Percentiles rank a stretch among this genome's conserved stretches.
Conservation (phyloP, 768 basidiomycete species). For the Termitomyces sp. region DNA sequence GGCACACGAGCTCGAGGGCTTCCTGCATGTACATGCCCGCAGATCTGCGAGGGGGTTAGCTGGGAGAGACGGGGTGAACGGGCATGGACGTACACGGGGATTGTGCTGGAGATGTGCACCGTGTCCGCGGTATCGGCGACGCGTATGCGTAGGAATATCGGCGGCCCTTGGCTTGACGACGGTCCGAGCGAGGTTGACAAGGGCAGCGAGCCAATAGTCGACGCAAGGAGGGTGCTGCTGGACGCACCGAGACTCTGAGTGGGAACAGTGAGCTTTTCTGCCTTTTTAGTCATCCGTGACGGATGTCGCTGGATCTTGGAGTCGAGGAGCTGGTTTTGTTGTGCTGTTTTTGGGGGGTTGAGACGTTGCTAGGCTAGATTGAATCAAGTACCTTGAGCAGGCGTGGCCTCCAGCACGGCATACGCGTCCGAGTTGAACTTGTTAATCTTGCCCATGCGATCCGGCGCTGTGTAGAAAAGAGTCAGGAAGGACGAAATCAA, state of each 20-base stretch:
- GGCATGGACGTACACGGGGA: slow-evolving; percentile 67
- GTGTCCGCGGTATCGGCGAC: slow-evolving; percentile 79
- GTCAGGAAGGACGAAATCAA: slow-evolving; percentile 4
- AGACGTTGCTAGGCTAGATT: slow-evolving; percentile 12
- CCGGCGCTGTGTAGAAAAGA: slow-evolving; percentile 67
- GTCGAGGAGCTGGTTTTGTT: slow-evolving; percentile 79
- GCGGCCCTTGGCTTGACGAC: slow-evolving; percentile 68
- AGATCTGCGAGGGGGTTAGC: slow-evolving; percentile 38
- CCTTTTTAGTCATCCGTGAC: slow-evolving; percentile 63
- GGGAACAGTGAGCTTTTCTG: slow-evolving; percentile 41
- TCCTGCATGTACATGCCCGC: slow-evolving; percentile 98
- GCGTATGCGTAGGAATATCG: slow-evolving; percentile 76
- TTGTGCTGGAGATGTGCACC: slow-evolving; percentile 83
- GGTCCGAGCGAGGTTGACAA: slow-evolving; percentile 67
- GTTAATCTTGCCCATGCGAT: slow-evolving; percentile 75
- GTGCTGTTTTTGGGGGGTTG: slow-evolving; percentile 22
- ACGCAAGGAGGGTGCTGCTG: slow-evolving; percentile 42
- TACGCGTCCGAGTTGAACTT: slow-evolving; percentile 91
- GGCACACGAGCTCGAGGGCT: slow-evolving; percentile 80
- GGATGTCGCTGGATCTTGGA: slow-evolving; percentile 78
- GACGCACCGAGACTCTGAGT: slow-evolving; percentile 32
- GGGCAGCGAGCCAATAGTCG: slow-evolving; percentile 38
- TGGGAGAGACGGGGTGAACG: no score
- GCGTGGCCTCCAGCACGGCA: slow-evolving; percentile 75
- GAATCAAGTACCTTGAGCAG: slow-evolving; percentile 51